Evolutionary conservation across 2,329 filamentous ascomycete species (phyloP).

Genomic region (Aspergillus sp.): DNA sequence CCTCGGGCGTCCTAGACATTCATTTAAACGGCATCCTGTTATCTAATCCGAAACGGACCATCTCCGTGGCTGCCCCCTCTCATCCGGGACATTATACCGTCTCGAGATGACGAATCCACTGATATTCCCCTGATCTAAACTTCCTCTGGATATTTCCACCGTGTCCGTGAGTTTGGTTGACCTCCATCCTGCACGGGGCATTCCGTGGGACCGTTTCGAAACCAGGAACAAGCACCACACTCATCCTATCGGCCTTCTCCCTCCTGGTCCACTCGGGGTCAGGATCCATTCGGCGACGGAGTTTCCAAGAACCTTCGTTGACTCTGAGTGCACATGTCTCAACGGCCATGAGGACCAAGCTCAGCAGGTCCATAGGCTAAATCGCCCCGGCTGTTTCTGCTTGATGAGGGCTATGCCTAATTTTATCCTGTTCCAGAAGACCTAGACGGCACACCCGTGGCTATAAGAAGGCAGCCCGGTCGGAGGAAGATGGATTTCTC

Average conservation of each 20-base stretch:
- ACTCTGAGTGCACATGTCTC: constrained; percentile 5
- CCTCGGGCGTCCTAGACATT: background rate
- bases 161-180: background rate
- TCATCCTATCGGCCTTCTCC: constrained; percentile 7
- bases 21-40: constrained; percentile 2
- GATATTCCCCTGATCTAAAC: constrained; percentile 2
- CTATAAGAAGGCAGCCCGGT: constrained; percentile 2
- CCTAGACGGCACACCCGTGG: background rate
- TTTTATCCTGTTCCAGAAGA: constrained; percentile 1
- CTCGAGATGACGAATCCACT: constrained; percentile 8
- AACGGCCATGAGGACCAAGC: background rate
- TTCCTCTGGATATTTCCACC: background rate
- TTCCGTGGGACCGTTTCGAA: constrained; percentile 8
- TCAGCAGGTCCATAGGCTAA: background rate
- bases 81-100: background rate
- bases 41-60: constrained; percentile 10
- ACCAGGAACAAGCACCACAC: background rate
- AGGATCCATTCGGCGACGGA: background rate
- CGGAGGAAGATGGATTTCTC: constrained; percentile 2
- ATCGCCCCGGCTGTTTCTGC: constrained; percentile 9
- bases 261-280: constrained; percentile 5
- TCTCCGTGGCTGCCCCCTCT: background rate
- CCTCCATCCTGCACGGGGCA: constrained; percentile 6
- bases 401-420: constrained; percentile 4
- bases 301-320: background rate